A percentile compares a stretch with the other conserved stretches of the same genome.
Evolutionary conservation across 2,329 filamentous ascomycete species (phyloP).

Genomic region (Nothophoma quercina): DNA sequence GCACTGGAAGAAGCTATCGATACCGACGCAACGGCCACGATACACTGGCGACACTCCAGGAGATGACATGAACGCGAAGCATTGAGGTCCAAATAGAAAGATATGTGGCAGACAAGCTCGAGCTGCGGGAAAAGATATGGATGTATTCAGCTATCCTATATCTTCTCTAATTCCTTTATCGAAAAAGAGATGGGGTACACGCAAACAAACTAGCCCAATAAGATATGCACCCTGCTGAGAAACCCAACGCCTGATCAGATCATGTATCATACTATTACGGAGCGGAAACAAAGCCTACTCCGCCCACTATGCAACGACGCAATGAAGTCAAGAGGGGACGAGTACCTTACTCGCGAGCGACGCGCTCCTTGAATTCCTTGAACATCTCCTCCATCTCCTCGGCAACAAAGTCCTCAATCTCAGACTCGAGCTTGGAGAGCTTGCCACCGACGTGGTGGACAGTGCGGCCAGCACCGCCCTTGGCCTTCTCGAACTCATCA

Average conservation of each 20-base stretch:
- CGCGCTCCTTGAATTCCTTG: constrained; percentile 57
- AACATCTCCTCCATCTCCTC: constrained; percentile 62
- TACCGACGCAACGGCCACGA: too few species aligned
- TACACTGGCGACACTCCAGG: too few species aligned
- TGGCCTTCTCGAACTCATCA: constrained; percentile 46
- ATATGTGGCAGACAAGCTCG: not conserved
- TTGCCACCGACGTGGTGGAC: constrained; percentile 54
- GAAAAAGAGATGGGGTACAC: not conserved
- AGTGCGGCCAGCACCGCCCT: constrained; percentile 50
- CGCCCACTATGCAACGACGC: constrained; percentile 16
- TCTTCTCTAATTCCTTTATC: constrained; percentile 8
- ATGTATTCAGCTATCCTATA: constrained; percentile 10
- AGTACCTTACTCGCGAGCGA: constrained; percentile 42
- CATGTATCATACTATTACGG: constrained; percentile 19
- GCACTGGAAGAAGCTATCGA: too few species aligned
- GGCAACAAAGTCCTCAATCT: constrained; percentile 58
- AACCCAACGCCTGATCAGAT: constrained; percentile 15
- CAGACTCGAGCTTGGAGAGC: constrained; percentile 55
- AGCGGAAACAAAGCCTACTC: constrained; percentile 7
- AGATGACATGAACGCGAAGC: too few species aligned
- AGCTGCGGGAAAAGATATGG: not conserved
- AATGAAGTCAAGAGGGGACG: not conserved
- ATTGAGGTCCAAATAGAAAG: too few species aligned
- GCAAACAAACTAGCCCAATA: constrained; percentile 19
- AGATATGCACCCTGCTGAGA: constrained; percentile 22